These are phyloP conservation scores for Leishmania aethiopica DNA, from an alignment of 208 protist genomes.

Conservation along the genomic window DNA sequence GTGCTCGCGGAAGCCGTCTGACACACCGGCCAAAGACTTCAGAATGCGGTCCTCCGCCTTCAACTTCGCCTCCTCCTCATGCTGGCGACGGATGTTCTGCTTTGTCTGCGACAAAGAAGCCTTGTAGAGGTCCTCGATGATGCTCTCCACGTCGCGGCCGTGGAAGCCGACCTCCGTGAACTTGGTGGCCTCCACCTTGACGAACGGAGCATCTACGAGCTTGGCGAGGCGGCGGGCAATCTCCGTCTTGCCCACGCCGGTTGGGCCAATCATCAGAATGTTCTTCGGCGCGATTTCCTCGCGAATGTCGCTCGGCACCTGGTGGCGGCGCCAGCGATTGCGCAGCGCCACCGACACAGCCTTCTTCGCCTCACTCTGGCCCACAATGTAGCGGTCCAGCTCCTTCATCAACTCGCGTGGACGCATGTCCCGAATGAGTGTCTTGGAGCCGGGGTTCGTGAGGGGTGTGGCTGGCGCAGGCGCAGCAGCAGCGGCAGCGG, in stretches of 20 bases:
- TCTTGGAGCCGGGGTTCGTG: constrained; percentile 29
- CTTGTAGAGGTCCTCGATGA: constrained; percentile 97
- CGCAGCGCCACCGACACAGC: constrained; percentile 96
- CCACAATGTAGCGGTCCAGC: constrained; percentile 97
- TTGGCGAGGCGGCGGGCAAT: constrained; percentile 97
- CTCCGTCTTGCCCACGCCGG: constrained; percentile 96
- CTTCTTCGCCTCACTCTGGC: constrained; percentile 97
- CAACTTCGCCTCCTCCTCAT: constrained; percentile 82
- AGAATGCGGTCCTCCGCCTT: constrained; percentile 92
- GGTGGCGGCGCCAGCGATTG: constrained; percentile 95
- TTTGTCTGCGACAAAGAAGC: constrained; percentile 92
- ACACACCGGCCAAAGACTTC: constrained; percentile 83
- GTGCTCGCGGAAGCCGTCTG: constrained; percentile 94
- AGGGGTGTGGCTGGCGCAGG: constrained; percentile 31
- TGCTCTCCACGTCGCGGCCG: constrained; percentile 97
- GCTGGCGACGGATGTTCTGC: constrained; percentile 88
- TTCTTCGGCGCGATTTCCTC: constrained; percentile 96
- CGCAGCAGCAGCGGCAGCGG: constrained; percentile 44
- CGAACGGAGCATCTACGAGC: constrained; percentile 96
- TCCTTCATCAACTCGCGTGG: constrained; percentile 94
- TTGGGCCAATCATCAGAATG: constrained; percentile 96
- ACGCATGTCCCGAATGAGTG: constrained; percentile 87
- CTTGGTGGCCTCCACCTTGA: constrained; percentile 99
- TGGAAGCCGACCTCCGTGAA: constrained; percentile 98
- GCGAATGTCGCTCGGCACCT: constrained; percentile 86